Percentiles rank a stretch among this genome's conserved stretches.
Conservation (phyloP, 495 filamentous ascomycete genomes). For the Pseudomonodictys pantanalensis region DNA sequence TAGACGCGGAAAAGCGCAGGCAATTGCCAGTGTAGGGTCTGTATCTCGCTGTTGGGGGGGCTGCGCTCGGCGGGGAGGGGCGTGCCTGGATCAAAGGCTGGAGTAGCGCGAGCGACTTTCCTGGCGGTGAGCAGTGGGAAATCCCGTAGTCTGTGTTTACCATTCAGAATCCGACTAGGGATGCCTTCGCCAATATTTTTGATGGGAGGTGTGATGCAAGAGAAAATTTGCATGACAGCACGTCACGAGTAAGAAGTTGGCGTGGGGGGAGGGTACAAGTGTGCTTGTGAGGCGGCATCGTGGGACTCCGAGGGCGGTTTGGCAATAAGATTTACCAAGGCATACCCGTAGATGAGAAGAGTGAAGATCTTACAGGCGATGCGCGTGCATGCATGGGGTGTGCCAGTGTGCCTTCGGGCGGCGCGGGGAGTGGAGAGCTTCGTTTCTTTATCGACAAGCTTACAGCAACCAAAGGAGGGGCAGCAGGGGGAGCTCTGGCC, state of each 20-base stretch:
- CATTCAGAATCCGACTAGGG: no score
- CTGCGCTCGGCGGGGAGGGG: not conserved
- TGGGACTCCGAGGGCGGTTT: conserved; percentile 17
- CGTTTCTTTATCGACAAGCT: conserved; percentile 29
- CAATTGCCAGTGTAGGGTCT: no score
- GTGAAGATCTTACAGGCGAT: not conserved
- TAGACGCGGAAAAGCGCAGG: conserved; percentile 11
- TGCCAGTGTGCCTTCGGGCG: not conserved
- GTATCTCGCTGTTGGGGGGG: no score
- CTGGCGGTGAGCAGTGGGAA: not conserved
- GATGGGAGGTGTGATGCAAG: no score
- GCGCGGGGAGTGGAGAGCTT: conserved; percentile 17
- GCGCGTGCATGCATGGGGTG: conserved; percentile 7
- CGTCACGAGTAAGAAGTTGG: not conserved
- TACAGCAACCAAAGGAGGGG: conserved; percentile 26
- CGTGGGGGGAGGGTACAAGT: conserved; percentile 11
- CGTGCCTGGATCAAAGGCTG: no score
- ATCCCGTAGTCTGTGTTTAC: not conserved
- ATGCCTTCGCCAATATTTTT: no score
- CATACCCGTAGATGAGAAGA: not conserved
- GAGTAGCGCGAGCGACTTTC: not conserved
- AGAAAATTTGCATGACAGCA: not conserved
- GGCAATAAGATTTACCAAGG: conserved; percentile 22
- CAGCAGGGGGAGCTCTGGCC: conserved; percentile 35
- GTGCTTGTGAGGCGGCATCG: conserved; percentile 8